Conservation (phyloP, 371 early-diverging fungal genomes). For the Mucor indicus region DNA sequence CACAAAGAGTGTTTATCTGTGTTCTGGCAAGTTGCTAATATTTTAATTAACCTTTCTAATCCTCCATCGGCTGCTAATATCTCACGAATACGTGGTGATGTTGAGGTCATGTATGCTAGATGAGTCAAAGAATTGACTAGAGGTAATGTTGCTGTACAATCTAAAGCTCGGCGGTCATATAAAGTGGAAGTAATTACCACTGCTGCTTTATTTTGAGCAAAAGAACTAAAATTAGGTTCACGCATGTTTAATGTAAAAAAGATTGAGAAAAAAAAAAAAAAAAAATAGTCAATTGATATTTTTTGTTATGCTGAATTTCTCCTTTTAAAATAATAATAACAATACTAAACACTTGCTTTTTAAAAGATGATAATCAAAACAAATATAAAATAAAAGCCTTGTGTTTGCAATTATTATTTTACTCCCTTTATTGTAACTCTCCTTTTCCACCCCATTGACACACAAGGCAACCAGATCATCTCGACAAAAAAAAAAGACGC, state of each 20-base stretch:
- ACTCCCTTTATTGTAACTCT: too few relatives aligned
- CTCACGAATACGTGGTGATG: slow-evolving; percentile 75
- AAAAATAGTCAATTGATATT: too few relatives aligned
- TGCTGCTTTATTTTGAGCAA: slow-evolving; percentile 68
- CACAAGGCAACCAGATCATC: too few relatives aligned
- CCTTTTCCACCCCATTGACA: too few relatives aligned
- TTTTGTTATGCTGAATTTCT: too few relatives aligned
- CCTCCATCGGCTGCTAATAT: slow-evolving; percentile 87
- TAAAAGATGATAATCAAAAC: too few relatives aligned
- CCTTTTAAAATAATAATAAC: too few relatives aligned
- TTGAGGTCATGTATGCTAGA: slow-evolving; percentile 76
- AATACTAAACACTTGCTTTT: too few relatives aligned
- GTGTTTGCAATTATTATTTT: too few relatives aligned
- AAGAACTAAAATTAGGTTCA: slow-evolving; percentile 75
- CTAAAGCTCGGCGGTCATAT: slow-evolving; percentile 89
- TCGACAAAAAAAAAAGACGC: too few relatives aligned
- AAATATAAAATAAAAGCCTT: too few relatives aligned
- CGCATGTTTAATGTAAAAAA: slow-evolving; percentile 47
- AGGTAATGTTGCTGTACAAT: slow-evolving; percentile 80
- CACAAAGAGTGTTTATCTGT: slow-evolving; percentile 66
- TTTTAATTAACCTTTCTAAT: slow-evolving; percentile 75
- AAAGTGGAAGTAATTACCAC: slow-evolving; percentile 71
- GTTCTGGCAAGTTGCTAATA: slow-evolving; percentile 65
- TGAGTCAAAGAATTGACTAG: slow-evolving; percentile 83
- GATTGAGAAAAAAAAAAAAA: too few relatives aligned